Evolutionary conservation across 352 stramenopile genomes (phyloP).

Genomic region (Pythium dissotocum): DNA sequence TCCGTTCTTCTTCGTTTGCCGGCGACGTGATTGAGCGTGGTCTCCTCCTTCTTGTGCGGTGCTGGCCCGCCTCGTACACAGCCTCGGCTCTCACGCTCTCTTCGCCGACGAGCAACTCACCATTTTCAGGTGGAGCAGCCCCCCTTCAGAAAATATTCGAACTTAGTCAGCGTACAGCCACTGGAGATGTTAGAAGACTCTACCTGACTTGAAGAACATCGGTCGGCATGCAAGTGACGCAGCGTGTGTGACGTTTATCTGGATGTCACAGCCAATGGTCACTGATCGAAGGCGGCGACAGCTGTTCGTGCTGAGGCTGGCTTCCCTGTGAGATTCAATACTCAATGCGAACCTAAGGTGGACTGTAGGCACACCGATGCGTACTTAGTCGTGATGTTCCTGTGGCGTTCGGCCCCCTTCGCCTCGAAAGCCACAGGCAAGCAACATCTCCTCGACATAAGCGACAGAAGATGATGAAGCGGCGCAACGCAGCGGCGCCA

Average conservation of each 20-base stretch:
- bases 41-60: constrained; percentile 9
- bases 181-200: constrained; percentile 2
- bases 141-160: constrained; percentile 15
- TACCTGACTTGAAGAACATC: constrained; percentile 16
- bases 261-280: constrained; percentile 10
- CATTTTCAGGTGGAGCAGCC: constrained; percentile 29
- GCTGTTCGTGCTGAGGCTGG: neutral
- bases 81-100: constrained; percentile 10
- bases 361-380: neutral
- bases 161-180: constrained; percentile 15
- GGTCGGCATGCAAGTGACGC: neutral
- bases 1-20: neutral
- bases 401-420: constrained; percentile 2
- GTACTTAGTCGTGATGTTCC: neutral
- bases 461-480: constrained; percentile 11
- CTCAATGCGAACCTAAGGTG: constrained; percentile 4
- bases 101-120: constrained; percentile 27
- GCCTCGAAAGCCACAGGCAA: neutral
- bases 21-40: neutral
- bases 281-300: constrained; percentile 5
- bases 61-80: constrained; percentile 21
- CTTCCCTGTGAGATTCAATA: constrained; percentile 8
- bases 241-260: too few species aligned
- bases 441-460: constrained; percentile 5
- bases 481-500: constrained; percentile 3